Percentiles rank a stretch among this genome's conserved stretches.
Conservation (phyloP, 257 asterid genomes). For the Leptodermis oblonga region DNA sequence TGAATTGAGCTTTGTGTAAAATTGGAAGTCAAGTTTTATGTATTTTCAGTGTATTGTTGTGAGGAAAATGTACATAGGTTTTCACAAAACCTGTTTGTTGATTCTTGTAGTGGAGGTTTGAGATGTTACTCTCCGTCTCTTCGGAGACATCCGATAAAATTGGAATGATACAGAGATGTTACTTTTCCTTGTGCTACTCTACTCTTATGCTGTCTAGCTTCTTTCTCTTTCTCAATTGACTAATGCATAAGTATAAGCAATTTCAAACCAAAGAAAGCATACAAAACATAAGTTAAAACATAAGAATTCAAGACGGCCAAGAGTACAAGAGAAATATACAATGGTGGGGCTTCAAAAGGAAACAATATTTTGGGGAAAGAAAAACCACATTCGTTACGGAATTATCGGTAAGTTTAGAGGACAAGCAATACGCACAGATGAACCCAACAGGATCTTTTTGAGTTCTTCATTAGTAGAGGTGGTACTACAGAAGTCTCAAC, state of each 20-base stretch:
- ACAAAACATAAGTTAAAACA: neutral
- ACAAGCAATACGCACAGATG: neutral
- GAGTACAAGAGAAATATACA: neutral
- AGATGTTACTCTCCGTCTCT: no score
- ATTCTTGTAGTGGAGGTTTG: neutral
- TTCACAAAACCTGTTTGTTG: neutral
- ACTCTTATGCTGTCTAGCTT: neutral
- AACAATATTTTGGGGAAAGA: no score
- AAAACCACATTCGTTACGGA: conserved; percentile 2
- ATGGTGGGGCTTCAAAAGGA: no score
- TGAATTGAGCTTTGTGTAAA: conserved; percentile 10
- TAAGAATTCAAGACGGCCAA: neutral
- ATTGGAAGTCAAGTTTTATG: neutral
- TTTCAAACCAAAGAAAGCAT: no score
- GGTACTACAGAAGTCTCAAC: neutral
- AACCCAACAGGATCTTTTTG: neutral
- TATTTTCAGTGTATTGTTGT: neutral
- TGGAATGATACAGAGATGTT: no score
- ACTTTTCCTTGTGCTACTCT: neutral
- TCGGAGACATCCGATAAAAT: no score
- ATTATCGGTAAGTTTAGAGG: neutral
- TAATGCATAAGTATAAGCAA: neutral
- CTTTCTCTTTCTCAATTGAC: conserved; percentile 1
- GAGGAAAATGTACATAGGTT: neutral
- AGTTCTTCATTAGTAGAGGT: neutral